Evolutionary conservation across 2,329 filamentous ascomycete genomes (phyloP).

Genomic region (Colletotrichum scovillei): DNA sequence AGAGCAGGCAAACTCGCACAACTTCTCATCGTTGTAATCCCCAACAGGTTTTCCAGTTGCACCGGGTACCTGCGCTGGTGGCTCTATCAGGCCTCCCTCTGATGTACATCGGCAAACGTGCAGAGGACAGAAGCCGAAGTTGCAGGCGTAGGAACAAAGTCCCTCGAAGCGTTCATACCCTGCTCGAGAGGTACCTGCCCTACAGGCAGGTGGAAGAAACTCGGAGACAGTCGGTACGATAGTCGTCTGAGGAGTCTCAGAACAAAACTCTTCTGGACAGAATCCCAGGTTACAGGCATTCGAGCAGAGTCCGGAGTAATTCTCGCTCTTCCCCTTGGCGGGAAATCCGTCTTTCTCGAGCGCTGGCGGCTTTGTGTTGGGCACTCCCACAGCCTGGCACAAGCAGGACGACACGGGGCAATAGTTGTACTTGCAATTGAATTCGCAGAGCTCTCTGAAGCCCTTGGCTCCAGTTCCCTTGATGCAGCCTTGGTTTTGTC

Average conservation of each 20-base stretch:
- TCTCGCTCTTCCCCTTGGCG: neutral
- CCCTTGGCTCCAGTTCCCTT: constrained; percentile 38
- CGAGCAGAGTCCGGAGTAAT: neutral
- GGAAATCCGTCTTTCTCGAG: neutral
- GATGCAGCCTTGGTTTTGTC: constrained; percentile 36
- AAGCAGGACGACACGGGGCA: constrained; percentile 40
- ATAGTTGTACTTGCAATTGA: constrained; percentile 43
- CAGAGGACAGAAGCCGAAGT: constrained; percentile 9
- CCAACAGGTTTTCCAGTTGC: constrained; percentile 42
- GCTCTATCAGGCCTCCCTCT: constrained; percentile 39
- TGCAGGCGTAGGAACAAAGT: constrained; percentile 4
- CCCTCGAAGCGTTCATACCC: neutral
- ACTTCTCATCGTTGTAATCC: constrained; percentile 50
- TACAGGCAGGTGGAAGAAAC: neutral
- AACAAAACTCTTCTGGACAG: constrained; percentile 4
- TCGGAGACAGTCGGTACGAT: neutral
- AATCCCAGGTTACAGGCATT: constrained; percentile 6
- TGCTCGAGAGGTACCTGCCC: neutral
- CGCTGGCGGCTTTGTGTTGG: neutral
- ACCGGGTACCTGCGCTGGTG: constrained; percentile 34
- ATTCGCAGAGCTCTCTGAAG: constrained; percentile 48
- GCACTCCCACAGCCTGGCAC: neutral
- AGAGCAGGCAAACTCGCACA: constrained; percentile 58
- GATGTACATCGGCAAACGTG: neutral
- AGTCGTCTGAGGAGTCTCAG: neutral